Evolutionary conservation across 257 asterid genomes (phyloP).

Genomic region (Ballota nigra): DNA sequence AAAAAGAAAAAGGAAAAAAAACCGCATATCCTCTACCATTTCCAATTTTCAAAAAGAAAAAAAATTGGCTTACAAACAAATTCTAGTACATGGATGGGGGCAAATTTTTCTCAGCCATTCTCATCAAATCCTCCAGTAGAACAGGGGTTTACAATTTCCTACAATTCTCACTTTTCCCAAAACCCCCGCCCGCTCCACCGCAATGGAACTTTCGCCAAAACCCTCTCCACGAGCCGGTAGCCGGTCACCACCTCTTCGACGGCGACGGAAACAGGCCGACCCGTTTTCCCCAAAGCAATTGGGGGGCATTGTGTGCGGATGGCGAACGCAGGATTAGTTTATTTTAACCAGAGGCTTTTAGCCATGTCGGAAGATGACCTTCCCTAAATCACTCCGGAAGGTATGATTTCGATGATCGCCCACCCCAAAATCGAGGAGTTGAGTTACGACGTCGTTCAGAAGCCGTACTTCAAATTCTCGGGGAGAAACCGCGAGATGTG

Average conservation of each 20-base stretch:
- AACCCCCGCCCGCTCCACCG: slow-evolving; percentile 22
- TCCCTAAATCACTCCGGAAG: slow-evolving; percentile 47
- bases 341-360: slow-evolving; percentile 42
- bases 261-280: slow-evolving; percentile 69
- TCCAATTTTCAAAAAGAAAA: not conserved
- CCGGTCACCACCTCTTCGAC: slow-evolving; percentile 72
- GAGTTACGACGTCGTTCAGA: slow-evolving; percentile 55
- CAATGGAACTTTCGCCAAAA: slow-evolving; percentile 57
- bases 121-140: not conserved
- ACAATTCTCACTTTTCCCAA: slow-evolving; percentile 38
- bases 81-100: not conserved
- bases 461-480: slow-evolving; percentile 61
- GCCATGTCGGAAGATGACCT: slow-evolving; percentile 83
- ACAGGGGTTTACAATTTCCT: slow-evolving; percentile 28
- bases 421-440: slow-evolving; percentile 70
- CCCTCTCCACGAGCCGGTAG: slow-evolving; percentile 57
- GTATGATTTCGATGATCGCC: slow-evolving; percentile 62
- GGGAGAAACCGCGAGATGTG: slow-evolving; percentile 43
- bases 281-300: slow-evolving; percentile 70
- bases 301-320: slow-evolving; percentile 60
- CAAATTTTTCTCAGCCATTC: slow-evolving; percentile 4
- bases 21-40: not conserved
- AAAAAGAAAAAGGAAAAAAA: not conserved
- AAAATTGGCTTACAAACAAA: slow-evolving; percentile 30
- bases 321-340: slow-evolving; percentile 66